These are phyloP conservation scores for Fraxinus velutina DNA, from an alignment of 305 asterid genomes.

Conservation along the genomic window DNA sequence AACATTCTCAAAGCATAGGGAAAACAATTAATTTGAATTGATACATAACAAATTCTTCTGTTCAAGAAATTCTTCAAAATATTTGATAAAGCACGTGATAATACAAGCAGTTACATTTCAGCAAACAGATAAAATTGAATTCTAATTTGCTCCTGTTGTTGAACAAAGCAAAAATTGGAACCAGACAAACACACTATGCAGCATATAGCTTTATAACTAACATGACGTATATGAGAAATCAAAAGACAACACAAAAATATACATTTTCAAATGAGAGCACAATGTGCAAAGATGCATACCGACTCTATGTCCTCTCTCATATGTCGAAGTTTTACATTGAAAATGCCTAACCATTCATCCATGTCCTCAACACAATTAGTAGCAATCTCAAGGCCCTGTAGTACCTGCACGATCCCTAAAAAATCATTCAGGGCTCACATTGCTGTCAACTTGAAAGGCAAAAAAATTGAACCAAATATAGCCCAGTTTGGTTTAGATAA, in stretches of 20 bases:
- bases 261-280: slow-evolving; percentile 26
- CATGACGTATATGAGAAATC: slow-evolving; percentile 6
- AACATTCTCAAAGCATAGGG: slow-evolving; percentile 26
- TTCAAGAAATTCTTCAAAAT: not conserved
- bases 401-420: slow-evolving; percentile 45
- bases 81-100: slow-evolving; percentile 4
- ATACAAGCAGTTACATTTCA: not conserved
- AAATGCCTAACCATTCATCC: slow-evolving; percentile 96
- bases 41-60: not conserved
- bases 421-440: not conserved
- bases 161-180: slow-evolving; percentile 3
- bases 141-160: not conserved
- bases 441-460: slow-evolving; percentile 9
- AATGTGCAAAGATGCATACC: slow-evolving; percentile 40
- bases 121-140: not conserved
- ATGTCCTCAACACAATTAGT: slow-evolving; percentile 86
- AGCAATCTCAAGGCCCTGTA: slow-evolving; percentile 85
- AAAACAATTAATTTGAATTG: slow-evolving; percentile 11
- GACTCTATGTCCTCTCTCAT: slow-evolving; percentile 99
- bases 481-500: not conserved
- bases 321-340: slow-evolving; percentile 82
- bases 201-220: slow-evolving; percentile 8
- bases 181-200: slow-evolving; percentile 17
- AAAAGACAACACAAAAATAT: not conserved
- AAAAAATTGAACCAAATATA: slow-evolving; percentile 5